Conservation (phyloP, 1,284 basidiomycete species). For the Trametes versicolor region DNA sequence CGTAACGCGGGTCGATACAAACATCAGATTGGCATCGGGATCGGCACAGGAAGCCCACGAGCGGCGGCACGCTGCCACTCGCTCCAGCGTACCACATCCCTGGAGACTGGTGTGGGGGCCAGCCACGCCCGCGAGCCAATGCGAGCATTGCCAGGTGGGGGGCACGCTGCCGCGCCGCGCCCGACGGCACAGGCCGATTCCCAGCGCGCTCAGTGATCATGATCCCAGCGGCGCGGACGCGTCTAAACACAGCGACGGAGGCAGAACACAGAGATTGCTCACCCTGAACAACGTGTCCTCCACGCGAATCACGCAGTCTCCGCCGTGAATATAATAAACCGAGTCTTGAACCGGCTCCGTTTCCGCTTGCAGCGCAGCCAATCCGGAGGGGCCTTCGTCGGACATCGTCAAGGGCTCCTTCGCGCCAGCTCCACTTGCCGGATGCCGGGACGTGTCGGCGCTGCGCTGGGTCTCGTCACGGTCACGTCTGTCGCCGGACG, state of each 20-base stretch:
- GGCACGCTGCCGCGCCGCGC: conserved; percentile 1
- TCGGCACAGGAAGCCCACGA: conserved; percentile 18
- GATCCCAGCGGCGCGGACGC: conserved; percentile 3
- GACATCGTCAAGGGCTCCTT: conserved; percentile 4
- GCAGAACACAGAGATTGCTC: conserved; percentile 15
- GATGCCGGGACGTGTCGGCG: conserved; percentile 20
- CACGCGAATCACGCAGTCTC: conserved; percentile 58
- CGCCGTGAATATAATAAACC: conserved; percentile 48
- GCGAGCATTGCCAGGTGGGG: conserved; percentile 1
- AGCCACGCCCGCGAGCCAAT: not conserved
- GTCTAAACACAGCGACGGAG: not conserved
- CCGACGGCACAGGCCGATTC: conserved; percentile 11
- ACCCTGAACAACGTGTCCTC: conserved; percentile 60
- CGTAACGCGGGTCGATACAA: conserved; percentile 12
- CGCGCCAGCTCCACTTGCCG: conserved; percentile 32
- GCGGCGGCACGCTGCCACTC: conserved; percentile 6
- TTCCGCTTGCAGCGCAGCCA: conserved; percentile 20
- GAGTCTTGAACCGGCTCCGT: conserved; percentile 31
- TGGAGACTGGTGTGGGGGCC: conserved; percentile 14
- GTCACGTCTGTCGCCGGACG: conserved; percentile 13
- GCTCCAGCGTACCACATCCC: conserved; percentile 17
- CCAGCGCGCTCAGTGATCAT: not conserved
- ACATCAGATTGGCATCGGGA: conserved; percentile 34
- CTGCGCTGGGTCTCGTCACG: conserved; percentile 8
- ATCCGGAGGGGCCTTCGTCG: conserved; percentile 15